A percentile compares a stretch with the other conserved stretches of the same genome.
These are phyloP conservation scores for Schwanniomyces yamadae DNA, from an alignment of 805 yeast species.

Conservation along the genomic window DNA sequence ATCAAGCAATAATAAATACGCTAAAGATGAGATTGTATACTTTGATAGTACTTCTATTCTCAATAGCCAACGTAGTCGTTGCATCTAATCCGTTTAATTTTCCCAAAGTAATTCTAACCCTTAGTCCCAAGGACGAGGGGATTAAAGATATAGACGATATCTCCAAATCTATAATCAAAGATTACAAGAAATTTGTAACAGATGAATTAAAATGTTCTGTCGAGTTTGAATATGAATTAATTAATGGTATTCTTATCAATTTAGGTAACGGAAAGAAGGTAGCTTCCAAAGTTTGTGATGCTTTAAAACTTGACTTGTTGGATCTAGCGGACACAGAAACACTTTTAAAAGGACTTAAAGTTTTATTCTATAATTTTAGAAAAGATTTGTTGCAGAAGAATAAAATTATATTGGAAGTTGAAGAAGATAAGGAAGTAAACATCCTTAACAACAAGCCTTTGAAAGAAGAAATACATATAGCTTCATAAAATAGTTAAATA, in stretches of 20 bases:
- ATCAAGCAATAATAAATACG: no score
- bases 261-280: background rate
- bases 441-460: background rate
- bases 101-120: no score
- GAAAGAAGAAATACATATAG: no score
- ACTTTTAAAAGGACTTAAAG: background rate
- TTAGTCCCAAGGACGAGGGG: background rate
- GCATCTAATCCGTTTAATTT: conserved; percentile 4
- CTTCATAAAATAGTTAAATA: background rate
- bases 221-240: conserved; percentile 7
- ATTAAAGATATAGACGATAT: conserved; percentile 5
- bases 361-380: conserved; percentile 3
- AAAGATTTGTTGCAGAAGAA: conserved; percentile 1
- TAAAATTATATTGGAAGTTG: conserved; percentile 2
- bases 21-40: no score
- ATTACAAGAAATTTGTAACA: conserved; percentile 2
- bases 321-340: background rate
- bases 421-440: conserved; percentile 1
- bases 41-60: no score
- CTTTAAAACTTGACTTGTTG: background rate
- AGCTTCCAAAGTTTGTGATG: background rate
- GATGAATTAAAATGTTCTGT: conserved; percentile 1
- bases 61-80: no score
- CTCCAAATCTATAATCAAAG: conserved; percentile 29
- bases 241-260: conserved; percentile 8